Evolutionary conservation across 352 stramenopile species (phyloP).

Genomic region (Phytopythium litorale): DNA sequence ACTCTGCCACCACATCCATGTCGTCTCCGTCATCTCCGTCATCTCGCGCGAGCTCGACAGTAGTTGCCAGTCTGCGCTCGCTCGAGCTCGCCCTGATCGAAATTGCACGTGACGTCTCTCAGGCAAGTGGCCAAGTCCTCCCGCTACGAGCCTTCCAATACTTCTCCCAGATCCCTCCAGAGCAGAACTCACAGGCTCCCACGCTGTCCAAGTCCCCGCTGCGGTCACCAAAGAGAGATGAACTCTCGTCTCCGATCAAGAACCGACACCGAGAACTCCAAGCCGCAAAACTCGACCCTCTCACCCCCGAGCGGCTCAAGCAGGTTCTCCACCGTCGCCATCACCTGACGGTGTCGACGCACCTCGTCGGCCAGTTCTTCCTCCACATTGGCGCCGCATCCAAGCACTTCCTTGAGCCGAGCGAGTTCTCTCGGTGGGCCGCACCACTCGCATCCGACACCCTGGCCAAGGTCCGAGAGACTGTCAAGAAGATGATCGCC

Average conservation of each 20-base stretch:
- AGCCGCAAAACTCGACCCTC: slow-evolving; percentile 19
- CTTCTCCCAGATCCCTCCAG: slow-evolving; percentile 14
- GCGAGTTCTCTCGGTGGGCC: slow-evolving; percentile 37
- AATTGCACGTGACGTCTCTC: slow-evolving; percentile 19
- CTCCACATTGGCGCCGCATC: slow-evolving; percentile 35
- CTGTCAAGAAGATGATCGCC: slow-evolving; percentile 36
- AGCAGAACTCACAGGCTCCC: not conserved
- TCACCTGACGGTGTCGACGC: slow-evolving; percentile 29
- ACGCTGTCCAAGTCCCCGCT: not conserved
- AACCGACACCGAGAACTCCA: slow-evolving; percentile 18
- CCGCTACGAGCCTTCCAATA: slow-evolving; percentile 23
- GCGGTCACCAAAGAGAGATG: not conserved
- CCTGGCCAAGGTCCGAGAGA: slow-evolving; percentile 24
- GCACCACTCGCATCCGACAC: slow-evolving; percentile 29
- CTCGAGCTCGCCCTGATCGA: slow-evolving; percentile 35
- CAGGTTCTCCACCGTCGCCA: slow-evolving; percentile 23
- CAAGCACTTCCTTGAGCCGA: slow-evolving; percentile 41
- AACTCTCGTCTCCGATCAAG: slow-evolving; percentile 9
- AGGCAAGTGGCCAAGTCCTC: slow-evolving; percentile 16
- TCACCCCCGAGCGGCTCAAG: slow-evolving; percentile 35
- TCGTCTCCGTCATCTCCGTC: not conserved
- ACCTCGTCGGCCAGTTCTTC: slow-evolving; percentile 55
- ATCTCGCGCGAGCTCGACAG: not conserved
- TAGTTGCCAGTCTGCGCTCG: slow-evolving; percentile 22
- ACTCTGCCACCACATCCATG: not conserved